Conservation (phyloP, 2,329 filamentous ascomycete genomes). For the Colletotrichum sp. region DNA sequence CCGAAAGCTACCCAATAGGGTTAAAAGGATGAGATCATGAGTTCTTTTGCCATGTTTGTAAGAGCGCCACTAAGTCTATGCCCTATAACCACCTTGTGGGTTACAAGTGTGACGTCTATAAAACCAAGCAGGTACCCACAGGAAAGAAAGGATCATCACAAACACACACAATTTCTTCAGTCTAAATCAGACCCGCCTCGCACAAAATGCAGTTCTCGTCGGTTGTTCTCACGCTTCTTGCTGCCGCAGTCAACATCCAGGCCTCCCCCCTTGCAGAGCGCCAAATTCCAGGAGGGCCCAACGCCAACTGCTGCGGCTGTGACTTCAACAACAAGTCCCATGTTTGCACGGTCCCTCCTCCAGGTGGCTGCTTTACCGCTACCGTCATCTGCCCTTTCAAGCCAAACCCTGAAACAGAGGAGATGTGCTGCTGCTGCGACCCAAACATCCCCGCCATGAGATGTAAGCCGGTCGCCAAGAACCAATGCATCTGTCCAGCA, state of each 20-base stretch:
- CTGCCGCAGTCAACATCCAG: background rate
- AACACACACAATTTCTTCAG: background rate
- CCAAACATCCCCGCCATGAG: background rate
- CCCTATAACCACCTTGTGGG: background rate
- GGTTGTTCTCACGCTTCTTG: background rate
- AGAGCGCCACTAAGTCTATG: background rate
- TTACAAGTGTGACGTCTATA: background rate
- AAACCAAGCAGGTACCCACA: background rate
- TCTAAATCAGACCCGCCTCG: background rate
- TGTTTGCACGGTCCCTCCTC: background rate
- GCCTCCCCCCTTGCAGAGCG: background rate
- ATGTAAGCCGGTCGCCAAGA: background rate
- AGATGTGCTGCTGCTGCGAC: slow-evolving; percentile 24
- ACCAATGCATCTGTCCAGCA: background rate
- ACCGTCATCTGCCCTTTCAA: background rate
- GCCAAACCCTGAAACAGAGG: slow-evolving; percentile 21
- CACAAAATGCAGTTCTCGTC: background rate
- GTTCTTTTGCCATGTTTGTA: background rate
- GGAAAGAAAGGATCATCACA: background rate
- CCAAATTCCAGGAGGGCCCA: background rate
- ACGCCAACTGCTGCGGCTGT: background rate
- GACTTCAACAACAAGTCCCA: background rate
- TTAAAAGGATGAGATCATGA: background rate
- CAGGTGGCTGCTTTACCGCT: background rate
- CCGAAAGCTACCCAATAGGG: background rate